A percentile compares a stretch with the other conserved stretches of the same genome.
These are phyloP conservation scores for Elsinoe australis DNA, from an alignment of 2,329 filamentous ascomycete genomes.

Conservation along the genomic window DNA sequence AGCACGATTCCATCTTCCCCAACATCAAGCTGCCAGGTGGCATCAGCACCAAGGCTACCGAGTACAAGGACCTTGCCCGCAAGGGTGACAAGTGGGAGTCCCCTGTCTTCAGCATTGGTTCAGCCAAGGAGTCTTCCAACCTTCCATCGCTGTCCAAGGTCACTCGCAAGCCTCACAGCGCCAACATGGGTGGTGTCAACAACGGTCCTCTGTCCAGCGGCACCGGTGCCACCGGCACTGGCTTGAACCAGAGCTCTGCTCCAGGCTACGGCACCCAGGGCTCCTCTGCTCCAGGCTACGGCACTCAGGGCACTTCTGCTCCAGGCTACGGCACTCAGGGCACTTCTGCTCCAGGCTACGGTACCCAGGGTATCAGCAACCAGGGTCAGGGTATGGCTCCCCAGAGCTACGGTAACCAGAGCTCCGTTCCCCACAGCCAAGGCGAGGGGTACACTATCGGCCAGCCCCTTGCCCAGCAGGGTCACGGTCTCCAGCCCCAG, in stretches of 20 bases:
- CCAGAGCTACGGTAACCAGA: conserved; percentile 1
- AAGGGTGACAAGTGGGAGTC: conserved; percentile 94
- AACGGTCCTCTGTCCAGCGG: too few species aligned
- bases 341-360: too few species aligned
- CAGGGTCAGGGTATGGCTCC: conserved; percentile 2
- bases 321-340: too few species aligned
- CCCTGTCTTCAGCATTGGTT: conserved; percentile 82
- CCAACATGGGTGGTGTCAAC: conserved; percentile 32
- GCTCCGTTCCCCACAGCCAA: background rate
- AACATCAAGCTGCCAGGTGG: conserved; percentile 77
- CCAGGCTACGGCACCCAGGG: too few species aligned
- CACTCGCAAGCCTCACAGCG: conserved; percentile 52
- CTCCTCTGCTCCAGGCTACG: too few species aligned
- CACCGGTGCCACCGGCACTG: too few species aligned
- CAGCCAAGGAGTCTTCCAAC: conserved; percentile 61
- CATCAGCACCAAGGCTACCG: conserved; percentile 86
- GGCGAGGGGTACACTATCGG: too few species aligned
- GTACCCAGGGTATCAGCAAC: too few species aligned
- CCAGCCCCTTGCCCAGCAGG: too few species aligned
- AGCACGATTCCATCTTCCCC: conserved; percentile 88
- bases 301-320: too few species aligned
- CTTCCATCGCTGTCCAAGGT: conserved; percentile 54
- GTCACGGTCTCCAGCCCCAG: too few species aligned
- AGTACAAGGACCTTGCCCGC: conserved; percentile 78
- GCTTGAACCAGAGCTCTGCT: too few species aligned